These are phyloP conservation scores for Cladophialophora chaetospira DNA, from an alignment of 2,329 filamentous ascomycete genomes.

Conservation along the genomic window DNA sequence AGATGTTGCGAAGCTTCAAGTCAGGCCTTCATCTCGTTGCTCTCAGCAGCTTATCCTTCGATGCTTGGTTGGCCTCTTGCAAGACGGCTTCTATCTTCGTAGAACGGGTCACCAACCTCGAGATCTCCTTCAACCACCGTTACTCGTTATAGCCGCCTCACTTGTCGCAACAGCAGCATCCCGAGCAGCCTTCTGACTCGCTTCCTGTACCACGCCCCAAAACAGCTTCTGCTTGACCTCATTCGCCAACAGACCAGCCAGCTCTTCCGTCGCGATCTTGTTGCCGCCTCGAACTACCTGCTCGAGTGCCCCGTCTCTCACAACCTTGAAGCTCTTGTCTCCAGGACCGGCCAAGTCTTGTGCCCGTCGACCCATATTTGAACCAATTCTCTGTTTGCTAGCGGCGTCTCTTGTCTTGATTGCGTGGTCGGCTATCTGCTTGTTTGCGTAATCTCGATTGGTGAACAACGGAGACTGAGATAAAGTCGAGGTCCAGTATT, in stretches of 20 bases:
- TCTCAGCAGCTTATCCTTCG: too few relatives aligned
- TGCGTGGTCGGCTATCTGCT: conserved; percentile 86
- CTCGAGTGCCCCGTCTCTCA: conserved; percentile 51
- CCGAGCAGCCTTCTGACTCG: conserved; percentile 20
- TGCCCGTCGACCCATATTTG: conserved; percentile 16
- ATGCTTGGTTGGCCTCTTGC: too few relatives aligned
- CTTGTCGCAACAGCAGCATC: conserved; percentile 21
- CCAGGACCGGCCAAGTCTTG: conserved; percentile 33
- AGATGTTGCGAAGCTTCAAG: too few relatives aligned
- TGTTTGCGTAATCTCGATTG: conserved; percentile 89
- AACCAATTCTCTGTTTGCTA: conserved; percentile 38
- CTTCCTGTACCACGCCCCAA: conserved; percentile 42
- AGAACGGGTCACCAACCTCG: too few relatives aligned
- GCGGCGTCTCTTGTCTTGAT: conserved; percentile 74
- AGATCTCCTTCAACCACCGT: conserved; percentile 2
- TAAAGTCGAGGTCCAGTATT: conserved; percentile 97
- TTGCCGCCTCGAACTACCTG: conserved; percentile 60
- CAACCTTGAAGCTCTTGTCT: conserved; percentile 34
- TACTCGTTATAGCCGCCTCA: conserved; percentile 8
- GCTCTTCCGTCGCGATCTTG: conserved; percentile 59
- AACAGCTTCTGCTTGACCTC: conserved; percentile 57
- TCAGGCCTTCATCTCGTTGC: too few relatives aligned
- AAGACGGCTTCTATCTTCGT: too few relatives aligned
- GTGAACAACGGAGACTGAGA: conserved; percentile 87
- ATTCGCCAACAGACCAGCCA: conserved; percentile 48